Percentiles rank a stretch among this genome's conserved stretches.
Evolutionary conservation across 495 filamentous ascomycete species (phyloP).

Genomic region (Aspergillus campestris): DNA sequence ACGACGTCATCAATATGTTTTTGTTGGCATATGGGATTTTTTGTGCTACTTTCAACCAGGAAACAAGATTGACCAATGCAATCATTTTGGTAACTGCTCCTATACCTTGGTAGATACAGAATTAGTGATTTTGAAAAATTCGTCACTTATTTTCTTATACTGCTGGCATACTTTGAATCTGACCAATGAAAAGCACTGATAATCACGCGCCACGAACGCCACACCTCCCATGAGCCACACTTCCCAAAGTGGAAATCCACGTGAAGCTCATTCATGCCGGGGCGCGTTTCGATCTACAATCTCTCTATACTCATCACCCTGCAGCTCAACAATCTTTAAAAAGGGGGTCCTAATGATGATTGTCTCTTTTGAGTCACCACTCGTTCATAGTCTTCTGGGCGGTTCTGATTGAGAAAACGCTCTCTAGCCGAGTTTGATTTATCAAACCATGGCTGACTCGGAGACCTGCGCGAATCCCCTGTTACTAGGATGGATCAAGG

Average conservation of each 20-base stretch:
- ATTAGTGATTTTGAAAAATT: no score
- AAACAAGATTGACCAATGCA: no score
- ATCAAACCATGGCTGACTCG: background rate
- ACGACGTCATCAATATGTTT: no score
- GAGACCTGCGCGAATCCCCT: slow-evolving; percentile 62
- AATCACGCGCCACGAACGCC: no score
- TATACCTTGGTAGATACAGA: no score
- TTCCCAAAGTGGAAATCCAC: slow-evolving; percentile 7
- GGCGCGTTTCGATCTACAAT: background rate
- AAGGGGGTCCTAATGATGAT: background rate
- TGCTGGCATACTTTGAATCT: no score
- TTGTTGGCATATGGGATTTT: no score
- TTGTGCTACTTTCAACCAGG: no score
- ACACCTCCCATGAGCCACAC: background rate
- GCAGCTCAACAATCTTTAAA: background rate
- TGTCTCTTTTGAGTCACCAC: background rate
- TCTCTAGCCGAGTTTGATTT: no score
- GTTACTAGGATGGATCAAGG: slow-evolving; percentile 65
- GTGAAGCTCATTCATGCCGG: background rate
- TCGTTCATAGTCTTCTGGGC: background rate
- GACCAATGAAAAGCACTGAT: no score
- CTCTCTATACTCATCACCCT: background rate
- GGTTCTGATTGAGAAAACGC: background rate
- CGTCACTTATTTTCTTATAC: no score
- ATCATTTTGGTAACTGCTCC: no score